Percentiles rank a stretch among this genome's conserved stretches.
These are phyloP conservation scores for Ceriops decandra DNA, from an alignment of 345 rosid species.

Conservation along the genomic window DNA sequence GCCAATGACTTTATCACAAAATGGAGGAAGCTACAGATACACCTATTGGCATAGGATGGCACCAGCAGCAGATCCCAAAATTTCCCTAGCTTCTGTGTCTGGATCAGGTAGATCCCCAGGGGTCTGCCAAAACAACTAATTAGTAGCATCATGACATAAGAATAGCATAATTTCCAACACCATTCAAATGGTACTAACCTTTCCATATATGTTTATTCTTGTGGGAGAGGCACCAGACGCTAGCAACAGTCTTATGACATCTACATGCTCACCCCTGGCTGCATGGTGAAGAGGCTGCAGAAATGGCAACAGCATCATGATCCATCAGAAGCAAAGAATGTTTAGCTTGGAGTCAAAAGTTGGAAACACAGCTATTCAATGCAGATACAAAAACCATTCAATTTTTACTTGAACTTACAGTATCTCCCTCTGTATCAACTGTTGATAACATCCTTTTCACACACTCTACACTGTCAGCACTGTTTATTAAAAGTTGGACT, in stretches of 20 bases:
- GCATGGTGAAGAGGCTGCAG: constrained; percentile 93
- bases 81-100: constrained; percentile 50
- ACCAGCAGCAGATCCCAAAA: constrained; percentile 42
- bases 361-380: not conserved
- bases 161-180: not conserved
- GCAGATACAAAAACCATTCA: not conserved
- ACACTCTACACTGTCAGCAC: constrained; percentile 41
- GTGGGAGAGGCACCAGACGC: constrained; percentile 64
- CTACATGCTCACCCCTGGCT: constrained; percentile 83
- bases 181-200: constrained; percentile 43
- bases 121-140: constrained; percentile 40
- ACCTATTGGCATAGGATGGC: constrained; percentile 19
- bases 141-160: not conserved
- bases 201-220: constrained; percentile 51
- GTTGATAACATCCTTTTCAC: constrained; percentile 71
- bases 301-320: not conserved
- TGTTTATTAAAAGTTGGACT: constrained; percentile 53
- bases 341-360: not conserved
- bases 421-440: constrained; percentile 76
- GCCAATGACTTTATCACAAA: not conserved
- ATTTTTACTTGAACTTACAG: constrained; percentile 44
- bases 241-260: constrained; percentile 62
- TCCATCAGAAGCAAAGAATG: not conserved
- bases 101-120: constrained; percentile 63
- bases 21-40: not conserved